These are phyloP conservation scores for Dipodascopsis tothii DNA, from an alignment of 805 yeast species.

Conservation along the genomic window DNA sequence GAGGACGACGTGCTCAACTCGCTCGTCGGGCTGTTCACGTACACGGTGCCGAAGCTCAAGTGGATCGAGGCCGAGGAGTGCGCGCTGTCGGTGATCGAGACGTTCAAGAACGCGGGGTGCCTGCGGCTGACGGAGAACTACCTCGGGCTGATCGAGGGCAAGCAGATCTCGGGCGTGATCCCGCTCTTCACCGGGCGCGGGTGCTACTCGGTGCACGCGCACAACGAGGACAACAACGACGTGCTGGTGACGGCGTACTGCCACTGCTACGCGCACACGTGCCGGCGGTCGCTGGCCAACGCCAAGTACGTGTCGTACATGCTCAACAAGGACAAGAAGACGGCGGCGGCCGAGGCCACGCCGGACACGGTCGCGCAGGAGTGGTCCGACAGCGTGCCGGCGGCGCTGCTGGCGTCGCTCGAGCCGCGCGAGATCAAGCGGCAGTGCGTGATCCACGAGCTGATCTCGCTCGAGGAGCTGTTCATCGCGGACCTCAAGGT, in stretches of 20 bases:
- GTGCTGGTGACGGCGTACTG: slow-evolving; percentile 3
- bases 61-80: slow-evolving; percentile 29
- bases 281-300: slow-evolving; percentile 23
- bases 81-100: slow-evolving; percentile 26
- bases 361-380: slow-evolving; percentile 24
- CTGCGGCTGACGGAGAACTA: slow-evolving; percentile 8
- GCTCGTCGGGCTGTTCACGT: slow-evolving; percentile 25
- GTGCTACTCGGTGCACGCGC: slow-evolving; percentile 27
- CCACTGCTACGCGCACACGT: slow-evolving; percentile 30
- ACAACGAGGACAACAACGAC: slow-evolving; percentile 5
- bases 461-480: slow-evolving; percentile 62
- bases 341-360: slow-evolving; percentile 6
- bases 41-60: slow-evolving; percentile 27
- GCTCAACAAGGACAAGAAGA: not conserved
- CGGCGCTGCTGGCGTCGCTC: slow-evolving; percentile 12
- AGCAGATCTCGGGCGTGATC: slow-evolving; percentile 30
- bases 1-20: slow-evolving; percentile 19
- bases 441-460: slow-evolving; percentile 70
- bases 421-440: slow-evolving; percentile 44
- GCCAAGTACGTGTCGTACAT: not conserved
- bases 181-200: slow-evolving; percentile 32
- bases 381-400: slow-evolving; percentile 13
- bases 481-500: slow-evolving; percentile 61
- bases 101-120: slow-evolving; percentile 25
- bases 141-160: slow-evolving; percentile 3